phyloP scores from a whole-genome alignment of 805 yeast genomes.

The Zygosaccharomyces siamensis region DNA sequence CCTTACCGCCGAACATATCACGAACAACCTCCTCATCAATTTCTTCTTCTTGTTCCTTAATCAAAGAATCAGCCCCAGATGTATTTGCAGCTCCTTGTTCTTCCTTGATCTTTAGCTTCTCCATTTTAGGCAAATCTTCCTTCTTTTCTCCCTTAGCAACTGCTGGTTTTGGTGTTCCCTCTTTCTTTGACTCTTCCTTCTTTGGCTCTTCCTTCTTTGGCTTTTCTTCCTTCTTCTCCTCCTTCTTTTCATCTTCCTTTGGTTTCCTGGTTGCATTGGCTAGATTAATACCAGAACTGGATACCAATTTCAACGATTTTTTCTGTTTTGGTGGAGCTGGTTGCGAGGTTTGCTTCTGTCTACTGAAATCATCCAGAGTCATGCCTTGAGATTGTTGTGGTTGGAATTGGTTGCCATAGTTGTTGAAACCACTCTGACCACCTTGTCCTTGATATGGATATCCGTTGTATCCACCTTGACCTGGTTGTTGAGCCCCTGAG shows the following conservation, averaged over 20 bases:
- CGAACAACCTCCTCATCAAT: constrained; percentile 82
- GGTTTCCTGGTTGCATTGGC: constrained; percentile 46
- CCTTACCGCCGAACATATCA: constrained; percentile 96
- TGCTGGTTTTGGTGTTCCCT: not conserved
- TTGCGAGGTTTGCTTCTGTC: constrained; percentile 25
- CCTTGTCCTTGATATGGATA: constrained; percentile 28
- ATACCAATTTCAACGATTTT: constrained; percentile 61
- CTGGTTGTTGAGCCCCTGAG: constrained; percentile 18
- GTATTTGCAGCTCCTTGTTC: constrained; percentile 19
- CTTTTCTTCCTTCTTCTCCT: constrained; percentile 18
- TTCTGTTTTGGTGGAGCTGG: constrained; percentile 48
- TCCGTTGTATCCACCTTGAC: constrained; percentile 17
- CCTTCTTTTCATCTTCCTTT: constrained; percentile 26
- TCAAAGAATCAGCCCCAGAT: constrained; percentile 46
- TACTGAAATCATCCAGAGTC: constrained; percentile 77
- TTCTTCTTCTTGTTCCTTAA: constrained; percentile 70
- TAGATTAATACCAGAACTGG: constrained; percentile 61
- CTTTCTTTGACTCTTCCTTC: constrained; percentile 9
- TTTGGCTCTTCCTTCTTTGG: constrained; percentile 17
- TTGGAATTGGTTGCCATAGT: constrained; percentile 23
- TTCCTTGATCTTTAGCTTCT: constrained; percentile 29
- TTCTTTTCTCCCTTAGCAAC: constrained; percentile 13
- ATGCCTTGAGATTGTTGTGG: constrained; percentile 44
- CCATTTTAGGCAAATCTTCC: constrained; percentile 30
- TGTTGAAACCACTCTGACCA: constrained; percentile 7